These are phyloP conservation scores for Ascochyta lentis DNA, from an alignment of 2,329 filamentous ascomycete genomes.

Conservation along the genomic window DNA sequence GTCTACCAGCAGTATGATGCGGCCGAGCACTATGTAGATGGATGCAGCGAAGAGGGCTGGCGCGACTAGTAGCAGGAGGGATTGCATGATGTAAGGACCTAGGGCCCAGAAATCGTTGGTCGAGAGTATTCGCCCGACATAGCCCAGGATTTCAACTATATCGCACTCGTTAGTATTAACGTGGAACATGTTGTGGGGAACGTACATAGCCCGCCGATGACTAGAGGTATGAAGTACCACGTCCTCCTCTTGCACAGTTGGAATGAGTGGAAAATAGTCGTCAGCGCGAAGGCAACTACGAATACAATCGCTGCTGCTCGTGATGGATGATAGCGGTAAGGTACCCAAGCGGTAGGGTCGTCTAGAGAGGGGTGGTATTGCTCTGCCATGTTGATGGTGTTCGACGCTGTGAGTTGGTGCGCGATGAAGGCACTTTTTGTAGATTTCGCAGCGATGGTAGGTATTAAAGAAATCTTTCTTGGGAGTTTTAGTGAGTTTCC, in stretches of 20 bases:
- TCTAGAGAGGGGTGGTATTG: slow-evolving; percentile 15
- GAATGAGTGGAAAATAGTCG: slow-evolving; percentile 51
- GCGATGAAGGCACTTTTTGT: no score
- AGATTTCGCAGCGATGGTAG: no score
- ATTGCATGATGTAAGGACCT: slow-evolving; percentile 52
- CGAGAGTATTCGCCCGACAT: slow-evolving; percentile 53
- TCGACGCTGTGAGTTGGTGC: no score
- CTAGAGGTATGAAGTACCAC: slow-evolving; percentile 61
- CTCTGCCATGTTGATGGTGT: background rate
- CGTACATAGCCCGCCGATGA: slow-evolving; percentile 55
- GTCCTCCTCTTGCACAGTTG: slow-evolving; percentile 52
- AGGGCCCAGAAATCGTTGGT: slow-evolving; percentile 42
- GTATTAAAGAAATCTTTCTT: no score
- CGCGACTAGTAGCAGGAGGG: slow-evolving; percentile 53
- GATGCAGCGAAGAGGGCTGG: slow-evolving; percentile 57
- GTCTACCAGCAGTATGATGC: slow-evolving; percentile 50
- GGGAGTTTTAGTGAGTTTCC: background rate
- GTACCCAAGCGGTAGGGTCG: slow-evolving; percentile 44
- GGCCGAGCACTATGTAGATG: slow-evolving; percentile 57
- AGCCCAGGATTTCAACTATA: slow-evolving; percentile 57
- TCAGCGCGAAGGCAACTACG: slow-evolving; percentile 53
- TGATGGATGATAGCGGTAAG: slow-evolving; percentile 52
- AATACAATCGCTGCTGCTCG: slow-evolving; percentile 56
- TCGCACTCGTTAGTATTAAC: background rate
- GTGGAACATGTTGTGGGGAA: background rate